Evolutionary conservation across 2,329 filamentous ascomycete genomes (phyloP), one percentile per base, ranked within the genome.

Genomic region (Hymenoscyphus linearis): DNA sequence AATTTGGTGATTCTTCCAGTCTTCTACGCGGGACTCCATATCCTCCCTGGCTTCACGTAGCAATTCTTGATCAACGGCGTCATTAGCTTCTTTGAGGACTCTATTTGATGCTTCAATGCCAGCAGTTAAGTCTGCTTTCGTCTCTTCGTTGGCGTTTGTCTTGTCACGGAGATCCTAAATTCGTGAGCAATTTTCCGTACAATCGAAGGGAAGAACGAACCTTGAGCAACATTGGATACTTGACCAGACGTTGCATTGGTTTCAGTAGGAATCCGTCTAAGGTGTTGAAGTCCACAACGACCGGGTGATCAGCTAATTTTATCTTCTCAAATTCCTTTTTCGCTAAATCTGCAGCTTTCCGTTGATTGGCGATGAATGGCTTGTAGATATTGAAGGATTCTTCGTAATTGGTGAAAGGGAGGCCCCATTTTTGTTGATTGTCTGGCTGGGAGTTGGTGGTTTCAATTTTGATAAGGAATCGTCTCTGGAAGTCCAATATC

Each of bases 351-450:
- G 93, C 92, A 62, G 93, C 96, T 72, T 91, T 93, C 67, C 91
- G 87, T 77, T 97, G 93, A 72, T 99, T 99, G 36, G 95, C 91
- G 68, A 98, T 98, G 70, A 98, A 99, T 1, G 93, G 93, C 70
- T 96, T 91, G 74, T 99, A 99, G 63, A 96, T 93, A 64, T 88
- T 86, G 74, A 99, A 97, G 0, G 87, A 85, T 62, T 95, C 90
- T 73, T 95, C 91, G 72, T 93, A 92, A 14, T 86, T 80, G 14
- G 89, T 83, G 72, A 98, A 98, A 0, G 96, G 85, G n/a, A 86
- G 82, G n/a, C 95, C 95, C 95, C 95, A 99, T 73, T 93, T 89
- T 74, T 99, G 95, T 64, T 85, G 81, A 3, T 82, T 77, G 64
- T 88, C 82, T 0, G 90, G 83, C 76, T 91, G 85, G 3, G 90